Evolutionary conservation across 352 stramenopile species (phyloP).

Genomic region (Phytophthora agathidicida): DNA sequence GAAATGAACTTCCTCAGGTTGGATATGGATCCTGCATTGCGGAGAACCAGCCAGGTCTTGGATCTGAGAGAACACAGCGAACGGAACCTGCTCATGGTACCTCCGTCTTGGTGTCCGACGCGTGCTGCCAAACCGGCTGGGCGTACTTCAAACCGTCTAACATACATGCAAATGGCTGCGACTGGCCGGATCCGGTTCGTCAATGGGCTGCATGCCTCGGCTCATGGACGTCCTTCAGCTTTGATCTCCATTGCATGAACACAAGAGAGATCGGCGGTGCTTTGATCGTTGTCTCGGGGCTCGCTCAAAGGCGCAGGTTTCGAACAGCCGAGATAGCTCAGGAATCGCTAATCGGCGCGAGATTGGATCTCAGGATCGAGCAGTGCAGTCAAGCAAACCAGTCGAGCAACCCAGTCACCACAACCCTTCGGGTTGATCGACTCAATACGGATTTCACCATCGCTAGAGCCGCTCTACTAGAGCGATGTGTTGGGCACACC

Average conservation of each 20-base stretch:
- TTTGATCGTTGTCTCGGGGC: no score
- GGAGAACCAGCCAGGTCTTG: not conserved
- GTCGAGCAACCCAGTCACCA: no score
- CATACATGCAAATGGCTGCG: not conserved
- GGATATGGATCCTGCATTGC: not conserved
- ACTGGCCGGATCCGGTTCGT: slow-evolving; percentile 11
- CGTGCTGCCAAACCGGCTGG: slow-evolving; percentile 23
- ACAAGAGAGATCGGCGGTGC: slow-evolving; percentile 12
- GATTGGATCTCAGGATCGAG: slow-evolving; percentile 33
- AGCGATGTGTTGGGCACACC: slow-evolving; percentile 29
- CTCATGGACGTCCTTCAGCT: slow-evolving; percentile 1
- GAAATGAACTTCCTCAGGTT: slow-evolving; percentile 20
- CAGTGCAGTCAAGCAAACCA: not conserved
- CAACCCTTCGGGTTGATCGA: no score
- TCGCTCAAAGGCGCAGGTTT: no score
- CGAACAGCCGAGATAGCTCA: slow-evolving; percentile 28
- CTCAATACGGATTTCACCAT: slow-evolving; percentile 22
- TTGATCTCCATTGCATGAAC: not conserved
- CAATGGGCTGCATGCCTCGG: no score
- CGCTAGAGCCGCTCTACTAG: no score
- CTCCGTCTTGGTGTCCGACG: slow-evolving; percentile 24
- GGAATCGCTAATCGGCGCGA: no score
- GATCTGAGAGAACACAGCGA: no score
- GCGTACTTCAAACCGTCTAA: not conserved
- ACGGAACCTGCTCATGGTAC: no score